A percentile compares a stretch with the other conserved stretches of the same genome.
Evolutionary conservation across 345 rosid genomes (phyloP).

Genomic region (Isatis tinctoria): DNA sequence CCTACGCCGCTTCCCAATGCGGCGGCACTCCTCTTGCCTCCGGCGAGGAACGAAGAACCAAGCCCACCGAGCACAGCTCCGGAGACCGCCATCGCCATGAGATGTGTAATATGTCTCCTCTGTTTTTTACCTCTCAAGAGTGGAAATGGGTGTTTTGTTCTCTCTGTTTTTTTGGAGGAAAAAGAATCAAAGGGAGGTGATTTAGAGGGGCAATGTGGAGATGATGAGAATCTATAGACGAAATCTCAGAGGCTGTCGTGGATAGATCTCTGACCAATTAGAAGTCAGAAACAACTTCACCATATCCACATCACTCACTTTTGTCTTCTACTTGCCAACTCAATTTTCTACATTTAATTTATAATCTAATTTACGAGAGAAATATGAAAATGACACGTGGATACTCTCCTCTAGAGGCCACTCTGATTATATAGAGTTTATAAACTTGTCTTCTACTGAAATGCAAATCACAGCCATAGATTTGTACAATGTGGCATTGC

Average conservation of each 20-base stretch:
- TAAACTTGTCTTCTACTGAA: background rate
- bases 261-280: slow-evolving; percentile 87
- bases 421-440: background rate
- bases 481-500: slow-evolving; percentile 20
- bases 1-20: slow-evolving; percentile 32
- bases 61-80: slow-evolving; percentile 76
- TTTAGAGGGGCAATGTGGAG: slow-evolving; percentile 46
- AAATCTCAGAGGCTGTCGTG: slow-evolving; percentile 39
- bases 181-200: slow-evolving; percentile 29
- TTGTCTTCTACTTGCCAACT: slow-evolving; percentile 8
- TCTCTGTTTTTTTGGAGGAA: slow-evolving; percentile 3
- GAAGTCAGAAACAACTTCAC: slow-evolving; percentile 35
- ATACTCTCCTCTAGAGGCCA: background rate
- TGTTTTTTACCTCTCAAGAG: background rate
- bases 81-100: slow-evolving; percentile 61
- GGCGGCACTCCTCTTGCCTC: slow-evolving; percentile 44
- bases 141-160: background rate
- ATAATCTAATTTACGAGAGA: background rate
- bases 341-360: background rate
- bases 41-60: slow-evolving; percentile 72
- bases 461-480: slow-evolving; percentile 9
- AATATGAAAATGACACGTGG: slow-evolving; percentile 10
- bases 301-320: slow-evolving; percentile 47
- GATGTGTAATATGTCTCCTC: background rate
- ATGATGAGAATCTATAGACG: slow-evolving; percentile 57